Base-by-base conservation (phyloP, 148 eudicot species). In the Rhododendron vialii region DNA sequence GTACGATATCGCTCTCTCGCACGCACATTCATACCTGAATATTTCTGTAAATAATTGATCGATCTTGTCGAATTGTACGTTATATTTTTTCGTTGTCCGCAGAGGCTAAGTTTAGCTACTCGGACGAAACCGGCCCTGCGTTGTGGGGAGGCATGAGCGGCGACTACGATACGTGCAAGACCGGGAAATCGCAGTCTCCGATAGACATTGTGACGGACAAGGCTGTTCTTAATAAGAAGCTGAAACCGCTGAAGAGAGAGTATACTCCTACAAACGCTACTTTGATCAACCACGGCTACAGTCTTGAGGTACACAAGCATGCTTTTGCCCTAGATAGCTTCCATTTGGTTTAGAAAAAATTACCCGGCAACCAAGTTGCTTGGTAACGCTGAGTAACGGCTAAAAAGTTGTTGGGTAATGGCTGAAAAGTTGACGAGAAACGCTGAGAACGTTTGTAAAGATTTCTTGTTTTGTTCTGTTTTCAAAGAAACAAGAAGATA, bases 151-250 rank as follows among this genome's bases (percentile, higher is more conserved):
- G 74, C 38, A 13, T 88, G 33, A 81, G 87, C 78, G 87, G 91
- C 14, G 76, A 83, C 9, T 91, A 75, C 85, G 76, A 84, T 18
- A 43, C 59, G 17, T 94, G 99, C 87, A 84, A 92, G 26, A 53
- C 82, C 8, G 99, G 98, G 0, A 93, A 93, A 86, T 86, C 74
- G 12, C 99, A 96, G 78, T 96, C 99, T 61, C 99, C 99, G 1
- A 90, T 96, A 2, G 85, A 95, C 86, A 96, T 96, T n/a, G 38
- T 83, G 13, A 86, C 85, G 51, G 14, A 55, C 41, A 59, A 91
- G 65, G 91, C 80, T 0, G 85, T 88, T 5, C 71, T 80, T 8
- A 83, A 88, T 87, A 85, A 84, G 80, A 80, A 81, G 10, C 81
- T 94, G 88, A 71, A 89, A 81, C 90, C 95, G 43, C 84, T 95